phyloP scores from a whole-genome alignment of 352 stramenopile species.

The Pythium rhizo-oryzae region DNA sequence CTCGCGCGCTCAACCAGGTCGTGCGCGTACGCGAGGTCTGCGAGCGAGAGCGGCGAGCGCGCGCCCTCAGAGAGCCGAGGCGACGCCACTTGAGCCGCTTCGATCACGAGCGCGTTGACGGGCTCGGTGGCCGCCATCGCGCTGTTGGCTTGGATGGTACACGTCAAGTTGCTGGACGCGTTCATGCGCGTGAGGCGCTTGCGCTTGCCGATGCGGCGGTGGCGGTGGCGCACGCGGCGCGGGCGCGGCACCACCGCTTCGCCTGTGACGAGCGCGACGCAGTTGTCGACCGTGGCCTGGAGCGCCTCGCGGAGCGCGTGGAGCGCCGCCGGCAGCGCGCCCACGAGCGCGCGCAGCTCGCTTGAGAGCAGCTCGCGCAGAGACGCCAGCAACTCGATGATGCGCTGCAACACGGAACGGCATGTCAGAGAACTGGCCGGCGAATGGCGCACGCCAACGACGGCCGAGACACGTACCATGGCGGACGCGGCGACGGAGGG shows the following conservation, averaged over 20 bases:
- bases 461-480: not conserved
- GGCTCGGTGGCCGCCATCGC: not conserved
- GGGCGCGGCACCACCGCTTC: not conserved
- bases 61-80: too few relatives aligned
- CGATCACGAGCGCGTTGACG: not conserved
- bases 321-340: slow-evolving; percentile 20
- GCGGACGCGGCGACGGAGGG: not conserved
- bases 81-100: not conserved
- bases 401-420: not conserved
- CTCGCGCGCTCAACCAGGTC: not conserved
- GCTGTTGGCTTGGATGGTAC: not conserved
- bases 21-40: not conserved
- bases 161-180: not conserved
- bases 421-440: not conserved
- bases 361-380: slow-evolving; percentile 12
- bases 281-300: slow-evolving; percentile 10
- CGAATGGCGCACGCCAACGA: too few relatives aligned
- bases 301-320: slow-evolving; percentile 14
- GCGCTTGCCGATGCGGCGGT: slow-evolving; percentile 5
- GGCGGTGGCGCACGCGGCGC: not conserved
- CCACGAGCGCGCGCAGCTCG: slow-evolving; percentile 12
- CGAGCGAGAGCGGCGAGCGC: not conserved
- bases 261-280: slow-evolving; percentile 2
- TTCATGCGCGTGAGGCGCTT: slow-evolving; percentile 11
- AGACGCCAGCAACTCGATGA: slow-evolving; percentile 15